phyloP scores from a whole-genome alignment of 2,329 filamentous ascomycete genomes.

The Fusarium brevicatenulatum region DNA sequence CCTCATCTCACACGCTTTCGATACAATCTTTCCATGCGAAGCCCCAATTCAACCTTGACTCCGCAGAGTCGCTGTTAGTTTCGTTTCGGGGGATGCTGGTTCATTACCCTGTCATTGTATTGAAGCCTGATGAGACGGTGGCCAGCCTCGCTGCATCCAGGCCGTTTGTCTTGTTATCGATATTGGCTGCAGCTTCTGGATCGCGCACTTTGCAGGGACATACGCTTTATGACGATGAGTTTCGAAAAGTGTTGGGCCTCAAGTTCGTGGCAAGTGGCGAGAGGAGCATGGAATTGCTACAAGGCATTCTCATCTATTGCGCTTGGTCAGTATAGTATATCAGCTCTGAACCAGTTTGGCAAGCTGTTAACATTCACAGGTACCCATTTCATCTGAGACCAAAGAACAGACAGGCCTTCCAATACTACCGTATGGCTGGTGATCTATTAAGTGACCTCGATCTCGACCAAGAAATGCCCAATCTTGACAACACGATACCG shows the following conservation, averaged over 20 bases:
- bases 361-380: constrained; percentile 48
- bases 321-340: constrained; percentile 58
- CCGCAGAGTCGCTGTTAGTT: constrained; percentile 58
- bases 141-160: constrained; percentile 55
- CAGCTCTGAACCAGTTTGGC: no score
- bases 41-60: constrained; percentile 65
- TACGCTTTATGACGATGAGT: constrained; percentile 66
- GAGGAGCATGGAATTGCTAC: constrained; percentile 65
- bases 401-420: constrained; percentile 59
- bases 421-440: constrained; percentile 63
- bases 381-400: constrained; percentile 66
- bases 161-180: constrained; percentile 65
- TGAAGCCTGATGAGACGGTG: constrained; percentile 55
- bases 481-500: neutral
- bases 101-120: constrained; percentile 57
- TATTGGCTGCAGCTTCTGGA: constrained; percentile 62
- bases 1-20: constrained; percentile 46
- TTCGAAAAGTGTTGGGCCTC: constrained; percentile 64
- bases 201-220: constrained; percentile 62
- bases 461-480: constrained; percentile 53
- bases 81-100: constrained; percentile 57
- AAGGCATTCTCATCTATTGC: constrained; percentile 67
- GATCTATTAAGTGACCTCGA: constrained; percentile 63
- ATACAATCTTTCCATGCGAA: constrained; percentile 56
- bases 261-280: constrained; percentile 68